These are phyloP conservation scores for Claviceps monticola DNA, from an alignment of 2,329 filamentous ascomycete species.

Conservation along the genomic window DNA sequence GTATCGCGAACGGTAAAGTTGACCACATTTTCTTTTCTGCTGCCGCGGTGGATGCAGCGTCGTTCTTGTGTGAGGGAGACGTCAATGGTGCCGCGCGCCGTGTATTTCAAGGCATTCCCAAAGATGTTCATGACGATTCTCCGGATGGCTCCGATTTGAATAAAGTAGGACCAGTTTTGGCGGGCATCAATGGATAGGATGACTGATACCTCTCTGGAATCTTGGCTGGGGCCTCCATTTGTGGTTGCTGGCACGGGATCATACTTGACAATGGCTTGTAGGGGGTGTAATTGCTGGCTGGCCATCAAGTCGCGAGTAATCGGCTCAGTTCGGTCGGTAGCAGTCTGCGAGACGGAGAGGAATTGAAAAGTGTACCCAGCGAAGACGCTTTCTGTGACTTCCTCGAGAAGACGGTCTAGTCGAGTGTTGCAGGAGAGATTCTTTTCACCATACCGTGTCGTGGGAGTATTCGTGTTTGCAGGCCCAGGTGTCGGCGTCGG, in stretches of 20 bases:
- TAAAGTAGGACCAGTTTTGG: constrained; percentile 37
- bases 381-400: constrained; percentile 32
- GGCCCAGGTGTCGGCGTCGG: background rate
- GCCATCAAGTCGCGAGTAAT: constrained; percentile 7
- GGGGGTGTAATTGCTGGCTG: constrained; percentile 14
- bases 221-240: background rate
- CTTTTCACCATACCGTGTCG: constrained; percentile 7
- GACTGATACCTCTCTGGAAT: constrained; percentile 13
- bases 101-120: constrained; percentile 50
- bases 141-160: constrained; percentile 35
- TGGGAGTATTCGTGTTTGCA: background rate
- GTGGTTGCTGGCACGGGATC: background rate
- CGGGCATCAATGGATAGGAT: constrained; percentile 25
- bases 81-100: constrained; percentile 20
- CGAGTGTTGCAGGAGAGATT: constrained; percentile 13
- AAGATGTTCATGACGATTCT: constrained; percentile 50
- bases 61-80: constrained; percentile 14
- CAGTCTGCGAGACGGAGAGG: constrained; percentile 10
- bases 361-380: constrained; percentile 29
- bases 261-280: constrained; percentile 28
- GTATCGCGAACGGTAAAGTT: constrained; percentile 44
- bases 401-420: constrained; percentile 28
- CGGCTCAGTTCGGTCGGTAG: constrained; percentile 3
- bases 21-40: constrained; percentile 9
- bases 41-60: background rate